Conservation (phyloP, 108 stramenopile species). For the Chaetoceros tenuissimus region DNA sequence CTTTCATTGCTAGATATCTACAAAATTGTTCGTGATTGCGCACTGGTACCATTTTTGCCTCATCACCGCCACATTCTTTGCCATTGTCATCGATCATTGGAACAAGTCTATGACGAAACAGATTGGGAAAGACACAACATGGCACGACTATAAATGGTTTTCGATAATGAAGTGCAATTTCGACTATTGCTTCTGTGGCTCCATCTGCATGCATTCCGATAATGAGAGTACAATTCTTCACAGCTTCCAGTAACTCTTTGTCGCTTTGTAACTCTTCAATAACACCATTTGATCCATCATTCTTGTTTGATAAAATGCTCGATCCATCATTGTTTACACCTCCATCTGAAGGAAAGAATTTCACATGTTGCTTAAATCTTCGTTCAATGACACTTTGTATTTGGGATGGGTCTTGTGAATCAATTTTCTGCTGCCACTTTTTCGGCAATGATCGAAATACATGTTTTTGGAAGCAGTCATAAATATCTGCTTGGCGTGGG, state of each 20-base stretch:
- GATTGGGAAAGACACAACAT: constrained; percentile 80
- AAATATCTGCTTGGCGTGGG: constrained; percentile 58
- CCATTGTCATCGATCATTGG: not conserved
- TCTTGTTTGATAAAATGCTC: too few species aligned
- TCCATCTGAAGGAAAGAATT: not conserved
- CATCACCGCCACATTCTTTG: constrained; percentile 4
- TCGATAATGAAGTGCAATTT: constrained; percentile 50
- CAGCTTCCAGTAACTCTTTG: constrained; percentile 12
- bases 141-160: constrained; percentile 83
- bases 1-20: constrained; percentile 40
- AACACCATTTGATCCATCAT: not conserved
- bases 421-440: constrained; percentile 49
- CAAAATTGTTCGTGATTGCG: constrained; percentile 80
- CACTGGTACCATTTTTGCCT: constrained; percentile 37
- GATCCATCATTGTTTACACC: not conserved
- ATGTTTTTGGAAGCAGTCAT: constrained; percentile 41
- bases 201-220: constrained; percentile 82
- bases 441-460: constrained; percentile 79
- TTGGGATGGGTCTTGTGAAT: not conserved
- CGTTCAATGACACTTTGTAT: not conserved
- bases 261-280: not conserved
- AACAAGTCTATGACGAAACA: constrained; percentile 34
- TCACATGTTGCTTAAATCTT: not conserved
- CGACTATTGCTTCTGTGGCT: constrained; percentile 82
- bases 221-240: constrained; percentile 43